Evolutionary conservation across 345 rosid species (phyloP).

Genomic region (Bruguiera parviflora): DNA sequence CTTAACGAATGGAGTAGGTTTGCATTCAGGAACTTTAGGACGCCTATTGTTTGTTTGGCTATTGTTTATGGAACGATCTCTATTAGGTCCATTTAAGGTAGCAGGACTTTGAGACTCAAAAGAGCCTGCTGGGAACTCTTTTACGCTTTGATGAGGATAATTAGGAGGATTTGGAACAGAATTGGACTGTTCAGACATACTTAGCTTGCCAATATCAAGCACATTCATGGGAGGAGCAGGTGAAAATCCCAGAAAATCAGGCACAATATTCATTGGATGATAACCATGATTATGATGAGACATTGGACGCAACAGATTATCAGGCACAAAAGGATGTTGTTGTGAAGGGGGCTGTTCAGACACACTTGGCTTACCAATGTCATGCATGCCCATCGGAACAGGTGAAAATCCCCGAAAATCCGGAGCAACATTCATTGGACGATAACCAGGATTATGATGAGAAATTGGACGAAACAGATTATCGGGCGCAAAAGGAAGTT

Average conservation of each 20-base stretch:
- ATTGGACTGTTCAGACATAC: conserved; percentile 35
- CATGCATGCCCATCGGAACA: conserved; percentile 36
- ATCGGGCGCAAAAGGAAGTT: conserved; percentile 38
- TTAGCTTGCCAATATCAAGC: conserved; percentile 51
- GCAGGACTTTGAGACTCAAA: conserved; percentile 25
- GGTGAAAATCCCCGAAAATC: conserved; percentile 38
- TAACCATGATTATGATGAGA: conserved; percentile 36
- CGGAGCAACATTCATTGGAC: conserved; percentile 40
- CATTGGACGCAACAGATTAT: conserved; percentile 29
- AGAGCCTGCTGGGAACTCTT: conserved; percentile 36
- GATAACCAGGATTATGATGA: conserved; percentile 36
- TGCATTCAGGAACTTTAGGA: conserved; percentile 30
- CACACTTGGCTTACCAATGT: conserved; percentile 46
- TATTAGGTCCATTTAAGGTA: conserved; percentile 30
- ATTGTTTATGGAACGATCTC: conserved; percentile 20
- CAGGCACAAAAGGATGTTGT: conserved; percentile 34
- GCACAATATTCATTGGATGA: conserved; percentile 40
- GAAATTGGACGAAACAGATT: conserved; percentile 27
- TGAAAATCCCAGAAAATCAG: conserved; percentile 37
- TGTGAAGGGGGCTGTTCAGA: conserved; percentile 29
- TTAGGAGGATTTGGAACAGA: conserved; percentile 37
- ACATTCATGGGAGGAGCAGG: conserved; percentile 30
- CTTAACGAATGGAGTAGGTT: conserved; percentile 24
- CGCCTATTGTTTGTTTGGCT: conserved; percentile 31
- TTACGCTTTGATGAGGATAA: conserved; percentile 36